Base-by-base conservation (phyloP, 129 eudicot species). In the Gnaphalium uliginosum region DNA sequence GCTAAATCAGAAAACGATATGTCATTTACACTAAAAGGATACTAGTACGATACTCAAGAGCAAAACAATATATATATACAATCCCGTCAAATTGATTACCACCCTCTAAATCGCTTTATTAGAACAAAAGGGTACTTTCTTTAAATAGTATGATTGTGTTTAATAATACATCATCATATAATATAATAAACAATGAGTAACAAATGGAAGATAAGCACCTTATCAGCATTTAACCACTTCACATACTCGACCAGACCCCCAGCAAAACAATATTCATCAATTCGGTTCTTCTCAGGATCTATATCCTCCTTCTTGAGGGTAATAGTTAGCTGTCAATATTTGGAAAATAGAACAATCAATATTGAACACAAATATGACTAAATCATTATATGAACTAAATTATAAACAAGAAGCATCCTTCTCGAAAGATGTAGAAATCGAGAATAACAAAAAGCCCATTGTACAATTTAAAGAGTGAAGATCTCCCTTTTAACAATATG, bases 181-280 rank as follows among this genome's bases (percentile, higher is more conserved):
- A 18, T 53, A 1, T 53, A 4, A 53, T 19, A 61, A 58, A 43
- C 60, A 56, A 67, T 24, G 14, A 53, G 24, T 1, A 25, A 0
- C 25, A 68, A 46, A 73, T 10, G 27, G 17, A 37, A 32, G 27
- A 48, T 51, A 24, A 58, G 74, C 77, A 91, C 97, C 97, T 95
- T 95, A 78, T 95, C 99, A n/a, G 84, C 83, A 79, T 95, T 95
- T 68, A 95, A 89, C 97, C 97, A 95, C 72, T 81, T 91, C 76
- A 95, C 99, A 79, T 95, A 95, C 75, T 95, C 99, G 19, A 82
- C 77, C 56, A 95, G 79, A 13, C 97, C 99, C 66, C 99, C 99
- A 77, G 96, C 99, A 86, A 84, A 95, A 76, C 80, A 87, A 81
- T 89, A 91, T 83, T 86, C 92, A 76, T 83, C 87, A 76, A 69